Evolutionary conservation across 1,139 yeast genomes (phyloP).

Genomic region (Nakaseomyces delphensis): DNA sequence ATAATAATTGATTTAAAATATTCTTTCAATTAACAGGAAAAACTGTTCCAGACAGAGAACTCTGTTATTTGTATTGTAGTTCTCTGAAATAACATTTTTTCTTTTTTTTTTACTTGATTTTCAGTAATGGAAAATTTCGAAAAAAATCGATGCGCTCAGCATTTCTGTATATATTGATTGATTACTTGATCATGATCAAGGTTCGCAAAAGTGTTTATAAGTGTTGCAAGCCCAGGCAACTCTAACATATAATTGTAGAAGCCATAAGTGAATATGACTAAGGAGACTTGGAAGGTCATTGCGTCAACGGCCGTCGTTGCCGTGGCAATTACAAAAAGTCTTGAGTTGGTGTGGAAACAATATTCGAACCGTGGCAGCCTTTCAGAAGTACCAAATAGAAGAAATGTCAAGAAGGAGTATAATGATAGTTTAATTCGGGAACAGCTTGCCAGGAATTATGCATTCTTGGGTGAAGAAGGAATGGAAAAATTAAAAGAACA

Average conservation of each 20-base stretch:
- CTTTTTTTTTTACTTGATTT: not conserved
- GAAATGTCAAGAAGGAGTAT: slow-evolving; percentile 28
- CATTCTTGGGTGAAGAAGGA: slow-evolving; percentile 81
- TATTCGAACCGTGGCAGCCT: slow-evolving; percentile 9
- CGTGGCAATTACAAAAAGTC: slow-evolving; percentile 22
- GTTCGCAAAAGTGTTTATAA: too few species aligned
- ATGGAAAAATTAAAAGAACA: slow-evolving; percentile 67
- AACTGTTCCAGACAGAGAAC: too few species aligned
- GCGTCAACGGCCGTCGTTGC: slow-evolving; percentile 26
- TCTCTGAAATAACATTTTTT: too few species aligned
- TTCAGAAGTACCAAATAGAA: not conserved
- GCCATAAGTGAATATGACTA: slow-evolving; percentile 11
- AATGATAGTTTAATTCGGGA: slow-evolving; percentile 77
- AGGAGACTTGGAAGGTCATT: slow-evolving; percentile 24
- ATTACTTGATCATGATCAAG: too few species aligned
- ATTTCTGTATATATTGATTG: too few species aligned
- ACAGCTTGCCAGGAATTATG: slow-evolving; percentile 88
- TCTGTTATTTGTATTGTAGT: too few species aligned
- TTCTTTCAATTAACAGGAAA: too few species aligned
- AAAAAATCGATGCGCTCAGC: not conserved
- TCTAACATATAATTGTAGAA: too few species aligned
- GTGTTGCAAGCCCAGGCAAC: too few species aligned
- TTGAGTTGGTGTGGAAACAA: slow-evolving; percentile 20
- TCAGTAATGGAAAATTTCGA: not conserved
- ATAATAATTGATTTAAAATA: not conserved